phyloP scores from a whole-genome alignment of 176 grass and related monocot genomes.

The Zoysia pacifica region DNA sequence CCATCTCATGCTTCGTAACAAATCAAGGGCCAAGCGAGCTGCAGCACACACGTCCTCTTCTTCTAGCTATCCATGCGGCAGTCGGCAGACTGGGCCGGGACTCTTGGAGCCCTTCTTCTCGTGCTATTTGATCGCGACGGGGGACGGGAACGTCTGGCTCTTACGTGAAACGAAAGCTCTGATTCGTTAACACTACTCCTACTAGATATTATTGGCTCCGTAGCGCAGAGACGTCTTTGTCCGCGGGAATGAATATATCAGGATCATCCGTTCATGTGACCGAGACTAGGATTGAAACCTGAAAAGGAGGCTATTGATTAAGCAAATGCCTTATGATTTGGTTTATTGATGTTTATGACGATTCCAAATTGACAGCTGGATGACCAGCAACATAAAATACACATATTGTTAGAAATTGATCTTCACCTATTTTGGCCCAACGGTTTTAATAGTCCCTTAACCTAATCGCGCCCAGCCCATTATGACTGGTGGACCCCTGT shows the following conservation, averaged over 20 bases:
- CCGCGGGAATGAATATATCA: not conserved
- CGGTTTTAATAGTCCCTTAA: too few relatives aligned
- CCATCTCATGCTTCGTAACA: not conserved
- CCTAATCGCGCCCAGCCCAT: too few relatives aligned
- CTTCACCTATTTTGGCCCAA: too few relatives aligned
- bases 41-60: not conserved
- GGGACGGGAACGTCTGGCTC: not conserved
- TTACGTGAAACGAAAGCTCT: not conserved
- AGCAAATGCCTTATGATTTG: too few relatives aligned
- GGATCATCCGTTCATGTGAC: not conserved
- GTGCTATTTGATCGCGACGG: not conserved
- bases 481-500: too few relatives aligned
- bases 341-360: too few relatives aligned
- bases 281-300: not conserved
- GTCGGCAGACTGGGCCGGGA: not conserved
- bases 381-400: too few relatives aligned
- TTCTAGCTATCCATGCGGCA: not conserved
- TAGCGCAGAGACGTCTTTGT: not conserved
- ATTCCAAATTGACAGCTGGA: too few relatives aligned
- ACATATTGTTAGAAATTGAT: too few relatives aligned
- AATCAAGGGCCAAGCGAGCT: not conserved
- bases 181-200: not conserved
- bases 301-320: not conserved
- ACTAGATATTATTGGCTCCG: too few relatives aligned
- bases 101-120: not conserved